Conservation (phyloP, 148 eudicot species). For the Arbutus unedo region DNA sequence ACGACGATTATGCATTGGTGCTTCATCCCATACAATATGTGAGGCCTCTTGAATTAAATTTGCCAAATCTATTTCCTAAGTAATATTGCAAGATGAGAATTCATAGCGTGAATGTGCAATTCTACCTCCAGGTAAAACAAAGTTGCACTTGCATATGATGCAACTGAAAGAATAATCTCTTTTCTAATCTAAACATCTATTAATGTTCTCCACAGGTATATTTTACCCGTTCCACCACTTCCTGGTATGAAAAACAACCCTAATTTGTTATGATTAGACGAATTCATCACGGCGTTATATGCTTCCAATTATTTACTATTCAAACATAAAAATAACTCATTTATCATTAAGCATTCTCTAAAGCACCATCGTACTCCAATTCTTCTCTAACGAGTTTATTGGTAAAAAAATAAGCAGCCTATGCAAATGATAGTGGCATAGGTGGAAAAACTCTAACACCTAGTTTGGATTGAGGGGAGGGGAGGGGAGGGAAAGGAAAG, state of each 20-base stretch:
- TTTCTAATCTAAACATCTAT: not conserved
- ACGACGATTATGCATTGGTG: not conserved
- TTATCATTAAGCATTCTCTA: not conserved
- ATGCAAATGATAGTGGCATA: not conserved
- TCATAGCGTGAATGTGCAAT: not conserved
- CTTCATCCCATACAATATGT: not conserved
- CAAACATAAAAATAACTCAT: not conserved
- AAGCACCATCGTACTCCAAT: not conserved
- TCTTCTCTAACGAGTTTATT: constrained; percentile 1
- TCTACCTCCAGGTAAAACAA: not conserved
- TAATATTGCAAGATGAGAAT: not conserved
- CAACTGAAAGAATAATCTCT: not conserved
- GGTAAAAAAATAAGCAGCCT: too few relatives aligned
- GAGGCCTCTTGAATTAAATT: not conserved
- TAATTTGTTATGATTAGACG: not conserved
- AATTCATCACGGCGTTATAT: not conserved
- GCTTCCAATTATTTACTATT: not conserved
- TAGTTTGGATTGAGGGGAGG: too few relatives aligned
- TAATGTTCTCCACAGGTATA: constrained; percentile 5
- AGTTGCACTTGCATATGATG: not conserved
- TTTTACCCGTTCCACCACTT: not conserved
- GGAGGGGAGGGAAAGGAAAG: not conserved
- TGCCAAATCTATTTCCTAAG: not conserved
- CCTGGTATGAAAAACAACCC: not conserved
- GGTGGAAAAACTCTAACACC: not conserved